These are phyloP conservation scores for Puccinia horiana DNA, from an alignment of 1,284 basidiomycete genomes.

Conservation along the genomic window DNA sequence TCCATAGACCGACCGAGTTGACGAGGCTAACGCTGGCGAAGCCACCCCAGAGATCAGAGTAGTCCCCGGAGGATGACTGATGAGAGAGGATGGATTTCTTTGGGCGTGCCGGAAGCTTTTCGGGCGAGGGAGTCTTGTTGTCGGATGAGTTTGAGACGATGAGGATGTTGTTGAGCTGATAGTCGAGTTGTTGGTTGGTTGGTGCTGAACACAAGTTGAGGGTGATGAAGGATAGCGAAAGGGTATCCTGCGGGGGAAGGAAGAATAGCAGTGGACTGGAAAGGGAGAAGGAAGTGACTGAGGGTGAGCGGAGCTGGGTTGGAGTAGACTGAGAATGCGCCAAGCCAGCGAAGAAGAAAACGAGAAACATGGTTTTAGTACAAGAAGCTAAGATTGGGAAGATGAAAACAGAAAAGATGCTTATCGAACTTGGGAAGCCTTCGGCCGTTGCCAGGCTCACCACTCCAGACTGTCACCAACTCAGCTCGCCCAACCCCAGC, in stretches of 20 bases:
- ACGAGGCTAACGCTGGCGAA: slow-evolving; percentile 27
- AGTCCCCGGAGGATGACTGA: background rate
- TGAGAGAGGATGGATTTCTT: background rate
- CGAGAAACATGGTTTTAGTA: background rate
- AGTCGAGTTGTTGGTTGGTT: background rate
- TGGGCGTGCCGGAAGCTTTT: background rate
- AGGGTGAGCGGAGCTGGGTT: background rate
- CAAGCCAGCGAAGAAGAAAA: background rate
- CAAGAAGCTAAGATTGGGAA: background rate
- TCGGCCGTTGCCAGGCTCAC: background rate
- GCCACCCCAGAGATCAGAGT: background rate
- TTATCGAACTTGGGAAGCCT: background rate
- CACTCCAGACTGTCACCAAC: background rate
- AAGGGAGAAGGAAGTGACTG: background rate
- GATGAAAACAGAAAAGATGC: background rate
- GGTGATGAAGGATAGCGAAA: background rate
- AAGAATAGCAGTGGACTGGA: background rate
- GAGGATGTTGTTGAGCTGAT: slow-evolving; percentile 15
- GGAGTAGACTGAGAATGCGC: background rate
- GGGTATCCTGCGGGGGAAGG: background rate
- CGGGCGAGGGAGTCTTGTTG: slow-evolving; percentile 13
- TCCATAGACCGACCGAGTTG: slow-evolving; percentile 35
- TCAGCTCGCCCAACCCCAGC: too few relatives aligned
- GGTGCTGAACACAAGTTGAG: background rate
- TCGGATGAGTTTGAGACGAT: slow-evolving; percentile 37